Evolutionary conservation across 1,284 basidiomycete genomes (phyloP).

Genomic region (Rhodotorula sp.): DNA sequence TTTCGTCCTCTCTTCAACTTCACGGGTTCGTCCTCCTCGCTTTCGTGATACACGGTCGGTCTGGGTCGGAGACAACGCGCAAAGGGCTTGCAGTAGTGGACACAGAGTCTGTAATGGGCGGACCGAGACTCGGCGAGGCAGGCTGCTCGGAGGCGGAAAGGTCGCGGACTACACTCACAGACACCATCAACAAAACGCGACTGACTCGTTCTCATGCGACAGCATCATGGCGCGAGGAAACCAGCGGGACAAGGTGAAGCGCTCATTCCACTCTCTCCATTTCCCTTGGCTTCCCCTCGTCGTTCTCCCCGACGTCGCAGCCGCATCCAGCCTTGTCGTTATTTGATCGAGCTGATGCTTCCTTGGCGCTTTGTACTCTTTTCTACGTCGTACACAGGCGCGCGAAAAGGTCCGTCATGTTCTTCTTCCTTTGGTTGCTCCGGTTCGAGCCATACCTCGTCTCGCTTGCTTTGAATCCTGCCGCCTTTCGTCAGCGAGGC

Average conservation of each 20-base stretch:
- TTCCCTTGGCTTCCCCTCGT: not conserved
- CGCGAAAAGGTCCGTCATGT: not conserved
- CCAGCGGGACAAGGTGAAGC: slow-evolving; percentile 26
- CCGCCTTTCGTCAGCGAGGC: no score
- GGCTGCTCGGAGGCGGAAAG: no score
- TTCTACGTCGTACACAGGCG: not conserved
- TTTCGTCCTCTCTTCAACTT: no score
- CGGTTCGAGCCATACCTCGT: no score
- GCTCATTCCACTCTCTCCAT: not conserved
- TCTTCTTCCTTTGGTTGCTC: not conserved
- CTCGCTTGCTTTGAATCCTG: not conserved
- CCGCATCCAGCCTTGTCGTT: no score
- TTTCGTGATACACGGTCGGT: no score
- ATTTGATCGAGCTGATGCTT: slow-evolving; percentile 9
- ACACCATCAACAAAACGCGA: not conserved
- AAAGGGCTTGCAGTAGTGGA: no score
- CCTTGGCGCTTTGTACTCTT: not conserved
- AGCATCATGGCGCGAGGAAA: slow-evolving; percentile 27
- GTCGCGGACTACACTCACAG: not conserved
- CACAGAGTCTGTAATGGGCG: no score
- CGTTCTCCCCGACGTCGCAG: not conserved
- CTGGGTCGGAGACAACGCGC: no score
- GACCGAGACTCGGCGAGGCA: no score
- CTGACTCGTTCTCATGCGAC: not conserved
- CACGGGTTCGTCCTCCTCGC: no score